Conservation (phyloP, 176 grass and related monocot genomes). For the Poa annua region DNA sequence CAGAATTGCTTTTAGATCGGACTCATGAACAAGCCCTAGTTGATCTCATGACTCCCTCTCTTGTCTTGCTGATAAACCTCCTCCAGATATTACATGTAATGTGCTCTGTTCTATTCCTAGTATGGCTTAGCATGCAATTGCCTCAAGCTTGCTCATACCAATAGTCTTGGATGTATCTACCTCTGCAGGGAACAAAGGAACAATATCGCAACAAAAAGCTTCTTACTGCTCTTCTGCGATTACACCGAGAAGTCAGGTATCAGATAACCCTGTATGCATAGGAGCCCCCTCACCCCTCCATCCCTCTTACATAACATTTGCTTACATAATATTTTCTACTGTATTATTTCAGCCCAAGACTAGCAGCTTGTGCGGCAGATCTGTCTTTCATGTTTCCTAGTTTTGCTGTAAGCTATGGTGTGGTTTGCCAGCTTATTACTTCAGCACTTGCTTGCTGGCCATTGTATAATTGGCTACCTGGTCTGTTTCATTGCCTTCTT, state of each 20-base stretch:
- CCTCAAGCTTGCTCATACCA: constrained; percentile 17
- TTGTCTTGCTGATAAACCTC: constrained; percentile 93
- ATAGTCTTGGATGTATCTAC: constrained; percentile 30
- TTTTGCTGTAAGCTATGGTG: constrained; percentile 74
- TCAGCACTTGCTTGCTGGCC: constrained; percentile 95
- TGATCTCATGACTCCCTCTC: constrained; percentile 95
- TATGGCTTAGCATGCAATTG: constrained; percentile 22
- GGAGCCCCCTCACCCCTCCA: not conserved
- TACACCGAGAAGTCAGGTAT: constrained; percentile 94
- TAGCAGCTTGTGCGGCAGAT: constrained; percentile 88
- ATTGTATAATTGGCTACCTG: constrained; percentile 86
- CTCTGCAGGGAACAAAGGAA: constrained; percentile 76
- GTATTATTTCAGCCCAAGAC: constrained; percentile 69
- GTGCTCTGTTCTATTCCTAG: constrained; percentile 31
- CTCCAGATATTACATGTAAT: constrained; percentile 82
- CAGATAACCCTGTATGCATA: constrained; percentile 40
- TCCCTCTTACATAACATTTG: not conserved
- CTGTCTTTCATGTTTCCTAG: constrained; percentile 80
- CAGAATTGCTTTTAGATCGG: constrained; percentile 87
- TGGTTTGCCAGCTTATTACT: constrained; percentile 93
- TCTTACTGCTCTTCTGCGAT: constrained; percentile 80
- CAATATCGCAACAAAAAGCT: constrained; percentile 98
- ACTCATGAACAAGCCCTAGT: constrained; percentile 88
- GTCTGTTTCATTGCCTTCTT: constrained; percentile 89
- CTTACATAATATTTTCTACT: constrained; percentile 29